Evolutionary conservation across 2,329 filamentous ascomycete species (phyloP).

Genomic region (Microdochium nivale): DNA sequence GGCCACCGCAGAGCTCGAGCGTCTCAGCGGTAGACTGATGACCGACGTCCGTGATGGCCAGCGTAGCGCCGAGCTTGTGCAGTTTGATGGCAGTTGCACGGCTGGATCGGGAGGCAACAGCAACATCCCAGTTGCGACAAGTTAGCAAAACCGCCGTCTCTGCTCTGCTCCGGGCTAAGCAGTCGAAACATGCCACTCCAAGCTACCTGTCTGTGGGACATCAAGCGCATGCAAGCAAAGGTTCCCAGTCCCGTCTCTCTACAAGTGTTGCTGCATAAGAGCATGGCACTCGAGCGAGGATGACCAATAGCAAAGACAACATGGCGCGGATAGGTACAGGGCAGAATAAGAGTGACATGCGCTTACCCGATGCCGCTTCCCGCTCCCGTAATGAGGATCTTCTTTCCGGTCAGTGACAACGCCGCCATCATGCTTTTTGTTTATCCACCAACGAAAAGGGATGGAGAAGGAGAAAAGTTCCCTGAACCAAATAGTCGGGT

Average conservation of each 20-base stretch:
- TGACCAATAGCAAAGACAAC: no score
- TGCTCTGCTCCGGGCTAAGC: no score
- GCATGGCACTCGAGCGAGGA: no score
- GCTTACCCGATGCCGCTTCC: constrained; percentile 13
- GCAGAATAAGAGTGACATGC: no score
- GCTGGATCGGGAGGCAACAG: no score
- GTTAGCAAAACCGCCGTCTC: no score
- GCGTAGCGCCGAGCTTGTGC: constrained; percentile 7
- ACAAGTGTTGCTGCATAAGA: no score
- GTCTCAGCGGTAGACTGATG: constrained; percentile 7
- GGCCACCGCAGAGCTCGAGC: constrained; percentile 6
- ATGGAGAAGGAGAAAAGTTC: no score
- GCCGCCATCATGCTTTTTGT: neutral
- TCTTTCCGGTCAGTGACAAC: constrained; percentile 8
- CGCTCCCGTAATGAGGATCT: constrained; percentile 11
- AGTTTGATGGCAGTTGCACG: constrained; percentile 11
- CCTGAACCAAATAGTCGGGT: no score
- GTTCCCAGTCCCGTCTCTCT: no score
- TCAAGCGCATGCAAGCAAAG: neutral
- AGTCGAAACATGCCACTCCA: neutral
- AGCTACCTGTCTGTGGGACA: neutral
- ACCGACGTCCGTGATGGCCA: constrained; percentile 11
- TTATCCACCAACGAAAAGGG: neutral
- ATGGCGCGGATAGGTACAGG: no score
- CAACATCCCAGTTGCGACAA: no score